These are phyloP conservation scores for Pseudocercospora fijiensis DNA, from an alignment of 2,329 filamentous ascomycete species.

Conservation along the genomic window DNA sequence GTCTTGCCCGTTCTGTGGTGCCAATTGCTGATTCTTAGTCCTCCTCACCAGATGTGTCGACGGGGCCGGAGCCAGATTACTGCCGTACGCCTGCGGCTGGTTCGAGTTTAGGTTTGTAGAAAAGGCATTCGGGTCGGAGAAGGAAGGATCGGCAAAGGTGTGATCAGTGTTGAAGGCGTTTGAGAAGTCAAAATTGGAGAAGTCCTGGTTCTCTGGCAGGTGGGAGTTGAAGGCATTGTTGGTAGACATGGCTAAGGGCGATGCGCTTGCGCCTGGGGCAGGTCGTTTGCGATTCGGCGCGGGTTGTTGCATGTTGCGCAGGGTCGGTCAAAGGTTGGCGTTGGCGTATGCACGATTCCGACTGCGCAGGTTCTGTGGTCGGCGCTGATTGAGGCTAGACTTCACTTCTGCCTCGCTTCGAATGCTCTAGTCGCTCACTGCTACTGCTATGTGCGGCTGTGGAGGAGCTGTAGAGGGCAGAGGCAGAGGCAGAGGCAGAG, in stretches of 20 bases:
- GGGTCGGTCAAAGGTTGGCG: not conserved
- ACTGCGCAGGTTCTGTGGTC: not conserved
- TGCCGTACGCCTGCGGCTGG: constrained; percentile 30
- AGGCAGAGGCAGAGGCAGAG: not conserved
- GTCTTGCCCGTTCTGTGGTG: constrained; percentile 37
- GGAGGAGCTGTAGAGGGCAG: not conserved
- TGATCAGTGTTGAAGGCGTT: constrained; percentile 34
- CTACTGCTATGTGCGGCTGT: not conserved
- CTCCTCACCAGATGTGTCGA: constrained; percentile 50
- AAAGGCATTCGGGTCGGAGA: constrained; percentile 40
- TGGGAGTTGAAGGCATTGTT: constrained; percentile 39
- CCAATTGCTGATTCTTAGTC: constrained; percentile 49
- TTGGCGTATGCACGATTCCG: not conserved
- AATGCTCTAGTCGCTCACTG: not conserved
- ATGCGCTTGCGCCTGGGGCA: constrained; percentile 68
- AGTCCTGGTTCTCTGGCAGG: constrained; percentile 47
- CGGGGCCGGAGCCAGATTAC: constrained; percentile 23
- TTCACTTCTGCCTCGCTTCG: not conserved
- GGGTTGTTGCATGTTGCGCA: constrained; percentile 26
- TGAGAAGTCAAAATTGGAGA: constrained; percentile 34
- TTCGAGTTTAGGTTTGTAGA: constrained; percentile 30
- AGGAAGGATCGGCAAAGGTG: constrained; percentile 38
- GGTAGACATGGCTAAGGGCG: constrained; percentile 53
- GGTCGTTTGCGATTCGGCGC: constrained; percentile 61
- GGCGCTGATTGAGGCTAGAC: no score